A percentile compares a stretch with the other conserved stretches of the same genome.
Conservation (phyloP, 106 monocot species). For the Triglochin maritima region DNA sequence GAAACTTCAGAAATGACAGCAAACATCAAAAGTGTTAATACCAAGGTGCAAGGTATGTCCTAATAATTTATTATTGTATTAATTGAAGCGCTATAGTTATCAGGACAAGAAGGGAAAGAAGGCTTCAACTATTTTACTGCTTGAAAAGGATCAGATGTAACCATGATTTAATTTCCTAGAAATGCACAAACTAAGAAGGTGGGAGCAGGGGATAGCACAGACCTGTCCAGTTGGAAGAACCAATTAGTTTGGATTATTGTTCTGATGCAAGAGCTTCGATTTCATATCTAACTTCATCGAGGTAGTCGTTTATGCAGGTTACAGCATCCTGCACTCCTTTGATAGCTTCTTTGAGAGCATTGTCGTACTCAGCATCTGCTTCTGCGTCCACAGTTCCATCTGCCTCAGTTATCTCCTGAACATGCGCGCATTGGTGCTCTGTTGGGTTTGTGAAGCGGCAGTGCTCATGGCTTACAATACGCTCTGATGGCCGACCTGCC, state of each 20-base stretch:
- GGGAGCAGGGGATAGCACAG: too few species aligned
- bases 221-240: too few species aligned
- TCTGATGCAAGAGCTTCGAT: slow-evolving; percentile 62
- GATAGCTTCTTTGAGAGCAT: slow-evolving; percentile 78
- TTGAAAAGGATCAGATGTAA: too few species aligned
- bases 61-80: too few species aligned
- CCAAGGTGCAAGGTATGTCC: too few species aligned
- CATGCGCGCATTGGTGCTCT: slow-evolving; percentile 48
- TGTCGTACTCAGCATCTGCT: slow-evolving; percentile 75
- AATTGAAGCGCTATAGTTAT: too few species aligned
- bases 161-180: too few species aligned
- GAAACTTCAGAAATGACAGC: too few species aligned
- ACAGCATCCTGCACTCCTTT: slow-evolving; percentile 72
- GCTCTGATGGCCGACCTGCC: slow-evolving; percentile 78
- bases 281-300: slow-evolving; percentile 89
- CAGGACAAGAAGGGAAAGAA: too few species aligned
- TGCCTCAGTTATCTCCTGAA: slow-evolving; percentile 67
- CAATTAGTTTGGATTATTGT: background rate
- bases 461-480: slow-evolving; percentile 54
- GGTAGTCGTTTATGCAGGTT: slow-evolving; percentile 72
- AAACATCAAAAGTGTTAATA: too few species aligned
- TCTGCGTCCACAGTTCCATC: slow-evolving; percentile 75
- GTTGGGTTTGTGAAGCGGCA: slow-evolving; percentile 32
- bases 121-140: too few species aligned
- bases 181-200: too few species aligned